Conservation (phyloP, 2,329 filamentous ascomycete species). For the Penicillium sp. region DNA sequence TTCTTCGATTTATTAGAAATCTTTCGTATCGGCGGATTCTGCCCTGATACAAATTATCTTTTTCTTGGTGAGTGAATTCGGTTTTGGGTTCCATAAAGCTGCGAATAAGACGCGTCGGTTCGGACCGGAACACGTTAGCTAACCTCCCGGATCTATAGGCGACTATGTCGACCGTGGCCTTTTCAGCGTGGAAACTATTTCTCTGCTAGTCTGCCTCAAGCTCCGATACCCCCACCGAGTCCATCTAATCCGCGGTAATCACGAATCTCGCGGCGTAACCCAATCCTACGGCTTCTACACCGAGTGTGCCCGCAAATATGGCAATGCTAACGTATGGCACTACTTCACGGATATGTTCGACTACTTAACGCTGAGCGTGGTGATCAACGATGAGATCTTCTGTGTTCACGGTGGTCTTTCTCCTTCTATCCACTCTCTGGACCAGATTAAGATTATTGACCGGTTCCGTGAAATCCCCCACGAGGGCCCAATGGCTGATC, state of each 20-base stretch:
- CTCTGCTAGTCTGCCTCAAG: slow-evolving; percentile 94
- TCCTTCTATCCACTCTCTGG: slow-evolving; percentile 93
- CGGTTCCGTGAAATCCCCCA: slow-evolving; percentile 98
- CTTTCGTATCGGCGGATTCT: slow-evolving; percentile 96
- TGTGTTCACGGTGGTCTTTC: slow-evolving; percentile 94
- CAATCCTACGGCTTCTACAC: slow-evolving; percentile 99
- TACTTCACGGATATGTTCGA: slow-evolving; percentile 99
- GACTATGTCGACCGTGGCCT: slow-evolving; percentile 98
- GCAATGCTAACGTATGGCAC: slow-evolving; percentile 98
- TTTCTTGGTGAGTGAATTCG: slow-evolving; percentile 70
- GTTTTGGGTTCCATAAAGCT: neutral
- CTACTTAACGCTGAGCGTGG: slow-evolving; percentile 91
- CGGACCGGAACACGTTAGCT: slow-evolving; percentile 2
- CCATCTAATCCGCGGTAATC: slow-evolving; percentile 94
- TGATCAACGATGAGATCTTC: slow-evolving; percentile 99
- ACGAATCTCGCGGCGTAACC: slow-evolving; percentile 95
- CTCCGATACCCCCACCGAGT: slow-evolving; percentile 94
- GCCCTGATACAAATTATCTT: slow-evolving; percentile 96
- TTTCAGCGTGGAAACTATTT: slow-evolving; percentile 98
- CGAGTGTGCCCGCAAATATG: slow-evolving; percentile 96
- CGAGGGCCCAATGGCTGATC: slow-evolving; percentile 98
- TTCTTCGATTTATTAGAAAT: slow-evolving; percentile 99
- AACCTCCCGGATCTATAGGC: slow-evolving; percentile 52
- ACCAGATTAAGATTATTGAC: slow-evolving; percentile 99
- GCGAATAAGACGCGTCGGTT: neutral